Conservation (phyloP, 768 basidiomycete species). For the Clathrus columnatus region DNA sequence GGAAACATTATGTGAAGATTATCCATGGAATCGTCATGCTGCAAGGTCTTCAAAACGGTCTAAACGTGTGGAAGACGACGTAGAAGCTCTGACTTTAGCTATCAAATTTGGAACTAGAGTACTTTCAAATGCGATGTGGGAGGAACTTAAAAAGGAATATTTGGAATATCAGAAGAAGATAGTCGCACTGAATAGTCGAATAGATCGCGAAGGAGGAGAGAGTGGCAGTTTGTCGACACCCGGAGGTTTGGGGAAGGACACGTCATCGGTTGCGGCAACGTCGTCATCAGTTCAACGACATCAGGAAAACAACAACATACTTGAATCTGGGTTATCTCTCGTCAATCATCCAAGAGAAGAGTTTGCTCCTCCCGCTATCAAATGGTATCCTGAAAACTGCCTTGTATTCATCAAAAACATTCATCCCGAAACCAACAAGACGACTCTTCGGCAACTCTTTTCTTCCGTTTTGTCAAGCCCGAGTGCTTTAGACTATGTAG, state of each 20-base stretch:
- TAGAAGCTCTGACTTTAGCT: slow-evolving; percentile 35
- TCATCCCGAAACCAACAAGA: slow-evolving; percentile 73
- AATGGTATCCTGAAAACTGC: slow-evolving; percentile 48
- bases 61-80: slow-evolving; percentile 1
- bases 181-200: slow-evolving; percentile 34
- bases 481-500: slow-evolving; percentile 62
- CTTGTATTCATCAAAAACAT: slow-evolving; percentile 65
- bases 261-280: neutral
- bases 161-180: slow-evolving; percentile 49
- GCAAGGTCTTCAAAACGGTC: neutral
- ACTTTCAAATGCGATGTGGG: slow-evolving; percentile 53
- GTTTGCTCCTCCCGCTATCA: neutral
- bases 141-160: slow-evolving; percentile 58
- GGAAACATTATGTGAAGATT: slow-evolving; percentile 35
- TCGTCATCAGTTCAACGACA: slow-evolving; percentile 27
- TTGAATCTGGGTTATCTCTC: too few species aligned
- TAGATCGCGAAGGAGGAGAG: slow-evolving; percentile 1
- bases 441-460: slow-evolving; percentile 59
- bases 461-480: slow-evolving; percentile 28
- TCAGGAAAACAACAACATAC: too few species aligned
- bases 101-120: slow-evolving; percentile 50
- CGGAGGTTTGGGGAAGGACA: neutral
- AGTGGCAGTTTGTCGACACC: neutral
- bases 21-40: slow-evolving; percentile 49
- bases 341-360: neutral